Evolutionary conservation across 805 yeast species (phyloP), one percentile per base, ranked within the genome.

Genomic region (Candida xiaguanensis): DNA sequence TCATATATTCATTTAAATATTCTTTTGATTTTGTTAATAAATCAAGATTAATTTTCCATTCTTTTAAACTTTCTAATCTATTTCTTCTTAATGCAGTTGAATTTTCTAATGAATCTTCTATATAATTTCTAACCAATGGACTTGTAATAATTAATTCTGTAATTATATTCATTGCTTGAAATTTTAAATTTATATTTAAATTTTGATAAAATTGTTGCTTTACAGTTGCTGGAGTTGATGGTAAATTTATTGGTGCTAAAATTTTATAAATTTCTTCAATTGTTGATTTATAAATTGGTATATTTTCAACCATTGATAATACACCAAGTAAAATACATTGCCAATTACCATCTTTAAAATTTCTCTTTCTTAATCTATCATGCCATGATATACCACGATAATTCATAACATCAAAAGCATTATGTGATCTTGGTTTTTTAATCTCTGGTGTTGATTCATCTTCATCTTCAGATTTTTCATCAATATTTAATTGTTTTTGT

Each of bases 261-360:
- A 58, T 51, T 26, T 69, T 70, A 39, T 75, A 75, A 2, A 82
- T 73, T 23, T 72, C 67, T 5, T 59, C 63, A 34, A 83, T 78
- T 15, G 70, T 68, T 1, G 65, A 61, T 18, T 65, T 54, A 61
- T 76, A 83, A 11, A 72, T 73, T 1, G 80, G 77, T 28, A 80
- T 69, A 46, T 79, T 71, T 33, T 78, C 78, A 12, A 78, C 77
- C 35, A 71, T 66, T 15, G 79, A 77, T 30, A 90, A 68, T 2
- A 89, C 67, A 23, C 96, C 96, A 35, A 89, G 57, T 31, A 90
- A 58, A 31, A 84, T 75, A 29, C 83, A 72, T 50, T 87, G 82
- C 96, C 97, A 91, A 39, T 78, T 79, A 3, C 96, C 95, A 51
- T 87, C 89, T 50, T 74, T 78, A 58, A 85, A 93, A 46, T 76